Base-by-base conservation (phyloP, 805 yeast species). In the Ogataea henricii region DNA sequence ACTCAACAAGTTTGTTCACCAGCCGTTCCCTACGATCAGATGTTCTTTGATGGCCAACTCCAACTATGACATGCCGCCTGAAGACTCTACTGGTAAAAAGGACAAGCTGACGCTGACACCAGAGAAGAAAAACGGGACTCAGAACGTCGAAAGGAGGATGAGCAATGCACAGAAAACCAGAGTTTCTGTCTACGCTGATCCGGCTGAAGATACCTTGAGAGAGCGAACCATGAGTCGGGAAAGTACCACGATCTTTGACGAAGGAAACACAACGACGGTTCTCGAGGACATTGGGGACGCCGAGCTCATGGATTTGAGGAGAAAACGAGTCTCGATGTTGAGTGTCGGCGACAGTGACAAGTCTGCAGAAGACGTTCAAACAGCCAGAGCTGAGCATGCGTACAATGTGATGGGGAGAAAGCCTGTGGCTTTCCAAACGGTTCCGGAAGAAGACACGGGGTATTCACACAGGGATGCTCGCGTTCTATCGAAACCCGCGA, bases 171-270 rank as follows among this genome's bases (percentile, higher is more conserved):
- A 26, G 34, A 26, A 43, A n/a, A 36, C 46, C 10, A 45, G 57
- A 29, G 34, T 40, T 6, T 61, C 66, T 4, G 42, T 57, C 8
- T 65, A 61, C 51, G 67, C 56, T 1, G 68, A 65, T 46, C 63
- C 63, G 1, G 64, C 57, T 20, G 63, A 59, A 25, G 52, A 53
- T n/a, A 41, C 21, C 9, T 17, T 38, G 7, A 44, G 40, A 10
- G 38, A 14, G 6, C 26, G 43, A n/a, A 52, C 33, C 14, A 38
- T 47, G 5, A 43, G 29, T 20, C 43, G 52, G 18, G 58, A 56
- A 22, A 51, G 49, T 30, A 49, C 55, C 3, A 56, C 57, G 4
- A 51, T 59, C 10, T 57, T 57, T 26, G 58, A 51, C 33, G 62
- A 54, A n/a, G 58, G 46, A 21, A 33, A 22, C 9, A 22, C 41